phyloP scores from a whole-genome alignment of 768 basidiomycete species.

The Pleurotus platypus region DNA sequence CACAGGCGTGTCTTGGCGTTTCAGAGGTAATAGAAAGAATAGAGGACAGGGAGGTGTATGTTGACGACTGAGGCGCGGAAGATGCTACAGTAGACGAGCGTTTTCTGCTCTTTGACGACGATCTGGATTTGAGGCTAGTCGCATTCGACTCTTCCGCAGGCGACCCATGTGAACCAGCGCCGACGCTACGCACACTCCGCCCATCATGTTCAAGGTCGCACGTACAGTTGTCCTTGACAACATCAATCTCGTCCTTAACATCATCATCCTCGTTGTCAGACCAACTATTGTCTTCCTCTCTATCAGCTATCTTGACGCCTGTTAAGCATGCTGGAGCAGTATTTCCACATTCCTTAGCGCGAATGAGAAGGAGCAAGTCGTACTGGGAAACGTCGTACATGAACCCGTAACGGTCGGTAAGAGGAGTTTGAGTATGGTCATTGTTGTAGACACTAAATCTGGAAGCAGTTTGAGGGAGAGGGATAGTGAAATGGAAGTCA shows the following conservation, averaged over 20 bases:
- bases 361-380: slow-evolving; percentile 71
- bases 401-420: slow-evolving; percentile 89
- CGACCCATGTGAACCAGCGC: slow-evolving; percentile 7
- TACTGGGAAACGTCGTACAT: slow-evolving; percentile 84
- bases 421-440: slow-evolving; percentile 49
- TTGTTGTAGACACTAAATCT: slow-evolving; percentile 47
- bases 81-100: slow-evolving; percentile 34
- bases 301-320: slow-evolving; percentile 83
- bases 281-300: slow-evolving; percentile 77
- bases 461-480: slow-evolving; percentile 54
- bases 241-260: slow-evolving; percentile 33
- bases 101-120: slow-evolving; percentile 48
- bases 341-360: slow-evolving; percentile 68
- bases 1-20: slow-evolving; percentile 73
- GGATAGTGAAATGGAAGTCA: slow-evolving; percentile 72
- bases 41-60: slow-evolving; percentile 36
- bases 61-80: slow-evolving; percentile 15
- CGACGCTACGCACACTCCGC: slow-evolving; percentile 13
- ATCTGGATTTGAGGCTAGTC: slow-evolving; percentile 17
- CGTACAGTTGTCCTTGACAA: slow-evolving; percentile 42
- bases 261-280: slow-evolving; percentile 57
- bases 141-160: slow-evolving; percentile 7
- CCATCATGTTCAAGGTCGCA: slow-evolving; percentile 34
- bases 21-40: slow-evolving; percentile 58
- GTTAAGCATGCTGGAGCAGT: slow-evolving; percentile 83